These are phyloP conservation scores for Pseudovirgaria hyperparasitica DNA, from an alignment of 2,329 filamentous ascomycete species.

Conservation along the genomic window DNA sequence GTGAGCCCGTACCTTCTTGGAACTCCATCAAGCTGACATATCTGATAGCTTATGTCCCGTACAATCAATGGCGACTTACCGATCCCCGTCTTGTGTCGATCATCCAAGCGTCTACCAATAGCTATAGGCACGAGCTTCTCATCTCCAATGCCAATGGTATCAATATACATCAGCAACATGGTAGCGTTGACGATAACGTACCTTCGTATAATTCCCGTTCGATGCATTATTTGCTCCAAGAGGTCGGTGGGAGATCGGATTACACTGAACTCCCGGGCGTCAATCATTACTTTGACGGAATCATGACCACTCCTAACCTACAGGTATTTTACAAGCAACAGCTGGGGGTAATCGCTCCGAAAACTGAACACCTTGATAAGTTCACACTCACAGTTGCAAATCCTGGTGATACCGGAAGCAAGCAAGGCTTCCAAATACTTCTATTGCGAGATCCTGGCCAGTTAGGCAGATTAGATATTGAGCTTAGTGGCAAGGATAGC, in stretches of 20 bases:
- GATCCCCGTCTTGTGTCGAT: constrained; percentile 37
- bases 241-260: constrained; percentile 27
- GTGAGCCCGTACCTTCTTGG: constrained; percentile 14
- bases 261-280: constrained; percentile 38
- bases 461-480: constrained; percentile 37
- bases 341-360: constrained; percentile 6
- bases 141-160: constrained; percentile 38
- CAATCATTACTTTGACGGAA: constrained; percentile 42
- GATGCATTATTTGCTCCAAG: constrained; percentile 36
- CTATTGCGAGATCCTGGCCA: constrained; percentile 38
- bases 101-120: constrained; percentile 36
- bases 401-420: constrained; percentile 39
- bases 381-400: constrained; percentile 40
- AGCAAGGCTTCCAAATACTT: constrained; percentile 37
- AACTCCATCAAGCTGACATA: not conserved
- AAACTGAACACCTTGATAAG: constrained; percentile 13
- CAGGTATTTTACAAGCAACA: constrained; percentile 35
- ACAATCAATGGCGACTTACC: constrained; percentile 41
- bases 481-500: too few species aligned
- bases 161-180: constrained; percentile 44
- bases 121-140: constrained; percentile 43
- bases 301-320: constrained; percentile 40
- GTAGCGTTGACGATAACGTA: constrained; percentile 44
- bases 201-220: constrained; percentile 44
- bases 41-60: constrained; percentile 40